Evolutionary conservation across 352 stramenopile genomes (phyloP).

Genomic region (Globisporangium acanthophoron): DNA sequence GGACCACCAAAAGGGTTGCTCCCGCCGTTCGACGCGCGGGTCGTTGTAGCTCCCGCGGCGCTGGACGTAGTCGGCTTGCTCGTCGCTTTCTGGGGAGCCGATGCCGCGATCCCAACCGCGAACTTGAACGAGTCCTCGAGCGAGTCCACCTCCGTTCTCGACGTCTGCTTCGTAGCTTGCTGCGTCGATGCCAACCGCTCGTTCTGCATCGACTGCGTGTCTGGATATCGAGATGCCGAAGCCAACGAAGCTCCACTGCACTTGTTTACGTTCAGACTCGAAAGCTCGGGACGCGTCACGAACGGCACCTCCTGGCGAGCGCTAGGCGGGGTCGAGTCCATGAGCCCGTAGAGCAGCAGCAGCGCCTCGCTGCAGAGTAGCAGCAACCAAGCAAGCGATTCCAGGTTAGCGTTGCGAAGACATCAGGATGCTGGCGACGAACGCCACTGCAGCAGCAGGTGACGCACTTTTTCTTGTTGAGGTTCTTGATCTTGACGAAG

Average conservation of each 20-base stretch:
- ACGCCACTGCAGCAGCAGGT: background rate
- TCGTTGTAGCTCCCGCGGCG: background rate
- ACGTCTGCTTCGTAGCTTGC: slow-evolving; percentile 8
- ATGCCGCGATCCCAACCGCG: slow-evolving; percentile 46
- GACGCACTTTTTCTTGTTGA: slow-evolving; percentile 69
- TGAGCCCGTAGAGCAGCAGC: slow-evolving; percentile 57
- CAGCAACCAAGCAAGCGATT: background rate
- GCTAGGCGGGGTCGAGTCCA: slow-evolving; percentile 37
- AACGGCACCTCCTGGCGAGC: background rate
- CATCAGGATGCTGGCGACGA: too few species aligned
- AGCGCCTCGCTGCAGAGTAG: slow-evolving; percentile 44
- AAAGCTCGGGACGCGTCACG: slow-evolving; percentile 3
- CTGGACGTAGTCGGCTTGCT: slow-evolving; percentile 2
- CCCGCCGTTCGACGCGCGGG: background rate
- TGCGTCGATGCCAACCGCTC: slow-evolving; percentile 2
- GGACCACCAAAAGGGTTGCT: slow-evolving; percentile 10
- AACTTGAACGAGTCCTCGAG: slow-evolving; percentile 82
- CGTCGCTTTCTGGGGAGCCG: slow-evolving; percentile 26
- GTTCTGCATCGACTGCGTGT: slow-evolving; percentile 7
- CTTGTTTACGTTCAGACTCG: slow-evolving; percentile 8
- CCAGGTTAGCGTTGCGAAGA: too few species aligned
- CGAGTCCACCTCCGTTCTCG: slow-evolving; percentile 38
- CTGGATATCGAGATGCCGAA: background rate
- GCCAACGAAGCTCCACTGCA: background rate
- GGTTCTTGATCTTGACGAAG: slow-evolving; percentile 68